Conservation (phyloP, 2,329 filamentous ascomycete species). For the Fusarium nematophilum region DNA sequence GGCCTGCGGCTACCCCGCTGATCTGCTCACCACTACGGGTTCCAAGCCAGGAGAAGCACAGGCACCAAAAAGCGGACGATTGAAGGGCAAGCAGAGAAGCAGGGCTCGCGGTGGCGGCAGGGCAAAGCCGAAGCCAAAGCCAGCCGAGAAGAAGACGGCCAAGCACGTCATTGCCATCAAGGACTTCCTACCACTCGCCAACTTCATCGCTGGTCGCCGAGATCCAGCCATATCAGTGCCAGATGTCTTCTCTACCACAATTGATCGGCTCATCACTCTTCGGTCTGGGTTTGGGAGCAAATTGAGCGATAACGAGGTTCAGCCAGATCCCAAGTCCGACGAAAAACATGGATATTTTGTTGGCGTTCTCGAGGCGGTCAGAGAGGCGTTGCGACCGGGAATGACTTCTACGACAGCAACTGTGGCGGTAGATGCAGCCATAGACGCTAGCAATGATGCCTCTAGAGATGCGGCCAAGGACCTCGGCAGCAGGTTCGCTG, state of each 20-base stretch:
- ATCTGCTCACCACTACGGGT: constrained; percentile 25
- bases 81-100: constrained; percentile 43
- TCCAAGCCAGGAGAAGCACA: background rate
- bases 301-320: constrained; percentile 28
- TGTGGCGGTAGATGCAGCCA: too few relatives aligned
- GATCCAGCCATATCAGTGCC: constrained; percentile 44
- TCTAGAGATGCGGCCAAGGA: background rate
- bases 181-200: constrained; percentile 53
- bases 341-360: constrained; percentile 49
- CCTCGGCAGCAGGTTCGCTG: background rate
- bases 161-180: constrained; percentile 52
- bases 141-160: background rate
- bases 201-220: constrained; percentile 46
- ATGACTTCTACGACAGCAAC: too few relatives aligned
- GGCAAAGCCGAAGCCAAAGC: background rate
- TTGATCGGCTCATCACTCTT: constrained; percentile 53
- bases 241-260: constrained; percentile 41
- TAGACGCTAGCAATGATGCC: constrained; percentile 49
- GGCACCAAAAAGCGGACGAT: constrained; percentile 30
- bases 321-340: constrained; percentile 36
- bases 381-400: constrained; percentile 43
- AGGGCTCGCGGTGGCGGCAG: too few relatives aligned
- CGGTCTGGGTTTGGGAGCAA: constrained; percentile 45
- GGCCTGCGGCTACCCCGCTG: constrained; percentile 45
- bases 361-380: constrained; percentile 49